Conservation (phyloP, 257 asterid species). For the Nicotiana tomentosiformis region DNA sequence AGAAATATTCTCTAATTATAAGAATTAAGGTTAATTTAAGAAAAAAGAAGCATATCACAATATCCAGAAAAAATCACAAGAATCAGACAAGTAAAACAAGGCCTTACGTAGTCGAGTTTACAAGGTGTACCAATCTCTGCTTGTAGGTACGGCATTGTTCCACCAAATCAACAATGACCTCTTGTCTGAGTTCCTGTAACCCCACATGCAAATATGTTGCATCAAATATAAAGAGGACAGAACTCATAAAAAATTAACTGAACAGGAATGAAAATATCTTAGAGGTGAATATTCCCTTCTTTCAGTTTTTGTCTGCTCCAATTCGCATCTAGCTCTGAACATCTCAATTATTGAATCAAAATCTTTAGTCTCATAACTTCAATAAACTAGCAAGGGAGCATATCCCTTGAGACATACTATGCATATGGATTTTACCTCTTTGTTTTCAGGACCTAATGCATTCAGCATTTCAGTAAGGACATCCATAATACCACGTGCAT, state of each 20-base stretch:
- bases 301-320: neutral
- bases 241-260: neutral
- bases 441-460: constrained; percentile 84
- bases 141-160: constrained; percentile 19
- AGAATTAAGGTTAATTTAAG: neutral
- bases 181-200: constrained; percentile 59
- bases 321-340: neutral
- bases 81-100: neutral
- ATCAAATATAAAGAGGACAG: neutral
- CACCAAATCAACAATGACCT: constrained; percentile 16
- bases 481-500: constrained; percentile 64
- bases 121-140: constrained; percentile 19
- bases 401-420: neutral
- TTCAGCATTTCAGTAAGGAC: constrained; percentile 25
- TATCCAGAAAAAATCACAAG: neutral
- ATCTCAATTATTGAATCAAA: constrained; percentile 3
- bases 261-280: neutral
- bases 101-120: constrained; percentile 17
- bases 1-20: neutral
- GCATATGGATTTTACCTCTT: constrained; percentile 54
- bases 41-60: neutral
- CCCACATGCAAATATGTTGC: constrained; percentile 13
- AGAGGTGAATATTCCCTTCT: neutral
- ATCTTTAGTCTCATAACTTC: neutral
- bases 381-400: neutral